Evolutionary conservation across 805 yeast genomes (phyloP), one percentile per base, ranked within the genome.

Genomic region (Nakazawaea ernobii): DNA sequence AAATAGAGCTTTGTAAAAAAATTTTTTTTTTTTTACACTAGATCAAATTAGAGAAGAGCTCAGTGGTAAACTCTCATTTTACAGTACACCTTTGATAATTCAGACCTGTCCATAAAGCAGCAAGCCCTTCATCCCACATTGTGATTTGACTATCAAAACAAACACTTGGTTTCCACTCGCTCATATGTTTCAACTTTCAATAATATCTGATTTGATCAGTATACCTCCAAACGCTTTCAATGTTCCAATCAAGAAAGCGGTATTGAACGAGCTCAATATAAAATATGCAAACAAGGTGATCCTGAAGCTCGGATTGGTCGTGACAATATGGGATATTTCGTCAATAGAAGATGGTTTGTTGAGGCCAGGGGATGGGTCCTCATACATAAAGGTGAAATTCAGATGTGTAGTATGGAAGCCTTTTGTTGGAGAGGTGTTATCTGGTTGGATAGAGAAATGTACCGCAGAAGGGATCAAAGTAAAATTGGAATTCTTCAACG

Each of bases 361-460:
- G 50, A 85, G 82, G 57, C 96, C 96, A 1, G 98, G 99, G 8
- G 98, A 94, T 65, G 98, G 99, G 8, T 89, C 91, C 1, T 75
- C 89, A 4, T 91, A 74, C 57, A 81, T 88, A 36, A 85, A 83
- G 53, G 86, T 84, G 15, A 75, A 71, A 47, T 87, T 90, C 59
- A 68, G 97, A 44, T 72, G 85, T 41, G 70, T 91, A 8, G 83
- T 92, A 1, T 94, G 94, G 75, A 86, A 91, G 54, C 99, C 99
- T 0, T 92, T 92, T 64, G 82, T 88, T 1, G 99, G 99, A 8
- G 99, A 94, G 62, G 79, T 92, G 7, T 63, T 94, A 26, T 83
- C 90, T 0, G 99, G 99, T 1, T 89, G 95, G 92, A 88, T 94
- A 32, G 82, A 89, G 37, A 86, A 89, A 55, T 87, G 96, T 67